phyloP scores from a whole-genome alignment of 352 stramenopile species.

The Pythium grandisporangium region DNA sequence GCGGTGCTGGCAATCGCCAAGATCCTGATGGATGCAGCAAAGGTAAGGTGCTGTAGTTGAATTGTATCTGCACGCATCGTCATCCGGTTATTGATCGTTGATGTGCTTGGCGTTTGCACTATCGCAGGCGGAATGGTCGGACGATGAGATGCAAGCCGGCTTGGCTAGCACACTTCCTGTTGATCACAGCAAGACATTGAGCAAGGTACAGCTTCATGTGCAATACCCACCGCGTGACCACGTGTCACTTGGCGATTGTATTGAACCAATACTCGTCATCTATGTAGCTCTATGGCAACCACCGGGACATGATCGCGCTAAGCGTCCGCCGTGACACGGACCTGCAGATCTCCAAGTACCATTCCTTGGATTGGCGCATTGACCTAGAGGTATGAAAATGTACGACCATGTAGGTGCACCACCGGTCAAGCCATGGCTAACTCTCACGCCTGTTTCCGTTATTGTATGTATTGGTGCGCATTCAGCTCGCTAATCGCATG shows the following conservation, averaged over 20 bases:
- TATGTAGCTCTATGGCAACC: conserved; percentile 35
- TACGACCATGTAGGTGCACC: too few relatives aligned
- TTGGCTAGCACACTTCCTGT: conserved; percentile 33
- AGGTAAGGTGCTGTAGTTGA: too few relatives aligned
- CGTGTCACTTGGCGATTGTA: too few relatives aligned
- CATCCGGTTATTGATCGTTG: too few relatives aligned
- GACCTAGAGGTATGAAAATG: conserved; percentile 54
- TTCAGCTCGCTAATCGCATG: conserved; percentile 57
- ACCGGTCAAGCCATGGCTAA: too few relatives aligned
- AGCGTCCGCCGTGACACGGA: conserved; percentile 29
- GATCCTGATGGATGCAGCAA: conserved; percentile 63
- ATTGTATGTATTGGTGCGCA: not conserved
- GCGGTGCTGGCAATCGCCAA: conserved; percentile 55
- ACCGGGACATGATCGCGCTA: conserved; percentile 39
- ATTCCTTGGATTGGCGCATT: conserved; percentile 68
- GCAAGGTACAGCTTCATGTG: conserved; percentile 17
- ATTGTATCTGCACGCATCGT: too few relatives aligned
- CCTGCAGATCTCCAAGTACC: conserved; percentile 41
- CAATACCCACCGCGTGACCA: too few relatives aligned
- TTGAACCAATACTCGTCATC: not conserved
- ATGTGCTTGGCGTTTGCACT: too few relatives aligned
- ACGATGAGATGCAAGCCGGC: conserved; percentile 25
- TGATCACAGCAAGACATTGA: conserved; percentile 31
- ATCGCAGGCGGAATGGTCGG: conserved; percentile 31
- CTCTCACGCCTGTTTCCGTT: too few relatives aligned